Evolutionary conservation across 148 eudicot genomes (phyloP).

Genomic region (Oxyria digyna): DNA sequence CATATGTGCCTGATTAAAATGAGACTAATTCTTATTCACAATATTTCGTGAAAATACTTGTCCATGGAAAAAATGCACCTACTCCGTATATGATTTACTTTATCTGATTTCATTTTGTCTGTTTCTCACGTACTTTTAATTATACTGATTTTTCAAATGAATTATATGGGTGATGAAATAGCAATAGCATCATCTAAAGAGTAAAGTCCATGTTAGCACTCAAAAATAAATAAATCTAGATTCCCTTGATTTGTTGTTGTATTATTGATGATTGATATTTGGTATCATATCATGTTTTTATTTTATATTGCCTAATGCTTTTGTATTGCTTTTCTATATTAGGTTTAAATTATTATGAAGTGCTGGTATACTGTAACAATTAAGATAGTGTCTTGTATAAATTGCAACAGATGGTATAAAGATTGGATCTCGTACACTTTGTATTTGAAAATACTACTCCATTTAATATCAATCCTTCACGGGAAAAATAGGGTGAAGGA

Average conservation of each 20-base stretch:
- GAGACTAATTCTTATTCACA: not conserved
- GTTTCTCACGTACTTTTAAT: not conserved
- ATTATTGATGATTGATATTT: not conserved
- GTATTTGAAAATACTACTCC: no score
- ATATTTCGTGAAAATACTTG: not conserved
- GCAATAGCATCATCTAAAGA: not conserved
- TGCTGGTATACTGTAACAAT: no score
- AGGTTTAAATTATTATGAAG: no score
- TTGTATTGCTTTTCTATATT: no score
- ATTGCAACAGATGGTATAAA: no score
- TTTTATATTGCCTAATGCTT: no score
- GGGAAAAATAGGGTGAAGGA: no score
- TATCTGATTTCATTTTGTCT: not conserved
- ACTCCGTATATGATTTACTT: not conserved
- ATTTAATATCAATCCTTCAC: no score
- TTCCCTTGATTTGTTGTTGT: not conserved
- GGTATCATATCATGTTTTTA: not conserved
- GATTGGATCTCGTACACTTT: no score
- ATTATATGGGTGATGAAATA: not conserved
- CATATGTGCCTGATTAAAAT: no score
- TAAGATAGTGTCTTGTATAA: no score
- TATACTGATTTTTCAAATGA: not conserved
- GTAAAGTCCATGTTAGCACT: not conserved
- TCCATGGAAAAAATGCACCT: not conserved
- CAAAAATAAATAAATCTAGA: not conserved